phyloP scores from a whole-genome alignment of 306 rosid species.

The Sophora flavescens region DNA sequence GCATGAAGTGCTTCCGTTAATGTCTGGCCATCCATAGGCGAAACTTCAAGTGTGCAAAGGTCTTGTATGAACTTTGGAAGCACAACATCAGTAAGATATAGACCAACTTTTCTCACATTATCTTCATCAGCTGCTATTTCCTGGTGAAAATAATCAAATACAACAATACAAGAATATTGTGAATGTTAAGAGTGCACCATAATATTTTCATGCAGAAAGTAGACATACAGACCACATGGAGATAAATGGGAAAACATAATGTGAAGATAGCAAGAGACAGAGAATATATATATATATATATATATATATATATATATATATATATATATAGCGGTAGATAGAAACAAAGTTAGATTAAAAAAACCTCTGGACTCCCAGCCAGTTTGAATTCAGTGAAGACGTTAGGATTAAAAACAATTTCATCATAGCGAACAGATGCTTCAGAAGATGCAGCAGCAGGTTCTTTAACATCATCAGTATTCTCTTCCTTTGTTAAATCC shows the following conservation, averaged over 20 bases:
- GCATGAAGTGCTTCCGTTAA: conserved; percentile 98
- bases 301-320: no score
- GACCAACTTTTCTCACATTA: conserved; percentile 86
- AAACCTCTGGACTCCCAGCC: conserved; percentile 80
- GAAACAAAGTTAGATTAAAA: conserved; percentile 17
- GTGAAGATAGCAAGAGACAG: not conserved
- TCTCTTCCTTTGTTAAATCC: conserved; percentile 64
- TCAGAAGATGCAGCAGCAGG: conserved; percentile 48
- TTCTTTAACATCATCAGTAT: conserved; percentile 59
- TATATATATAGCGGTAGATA: not conserved
- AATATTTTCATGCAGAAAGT: conserved; percentile 31
- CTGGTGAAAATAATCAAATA: conserved; percentile 56
- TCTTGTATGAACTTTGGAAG: conserved; percentile 98
- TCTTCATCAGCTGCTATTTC: conserved; percentile 88
- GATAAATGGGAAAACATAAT: conserved; percentile 3
- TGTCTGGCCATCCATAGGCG: conserved; percentile 99
- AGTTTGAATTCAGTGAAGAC: conserved; percentile 93
- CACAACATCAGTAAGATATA: conserved; percentile 76
- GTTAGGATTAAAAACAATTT: conserved; percentile 87
- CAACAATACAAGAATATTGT: conserved; percentile 35
- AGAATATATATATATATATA: no score
- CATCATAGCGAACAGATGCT: conserved; percentile 53
- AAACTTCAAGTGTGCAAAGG: conserved; percentile 96
- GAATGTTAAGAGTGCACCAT: conserved; percentile 21
- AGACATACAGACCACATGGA: not conserved